phyloP scores from a whole-genome alignment of 2,329 filamentous ascomycete genomes.

The Sclerotinia glacialis region DNA sequence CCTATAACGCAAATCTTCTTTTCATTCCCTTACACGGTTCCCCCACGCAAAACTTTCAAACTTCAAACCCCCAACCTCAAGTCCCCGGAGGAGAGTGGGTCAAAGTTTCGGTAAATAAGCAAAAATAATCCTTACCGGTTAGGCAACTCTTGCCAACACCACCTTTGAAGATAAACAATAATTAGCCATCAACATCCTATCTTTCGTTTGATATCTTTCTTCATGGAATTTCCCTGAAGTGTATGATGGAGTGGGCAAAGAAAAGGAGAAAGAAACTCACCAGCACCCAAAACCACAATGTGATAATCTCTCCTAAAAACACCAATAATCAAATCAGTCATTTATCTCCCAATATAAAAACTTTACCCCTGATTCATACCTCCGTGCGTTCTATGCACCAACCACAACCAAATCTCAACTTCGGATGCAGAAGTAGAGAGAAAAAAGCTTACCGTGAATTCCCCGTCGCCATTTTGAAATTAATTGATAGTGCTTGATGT shows the following conservation, averaged over 20 bases:
- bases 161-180: conserved; percentile 46
- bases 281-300: conserved; percentile 64
- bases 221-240: background rate
- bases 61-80: background rate
- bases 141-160: conserved; percentile 74
- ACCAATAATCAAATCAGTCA: conserved; percentile 16
- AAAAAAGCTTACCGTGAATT: conserved; percentile 17
- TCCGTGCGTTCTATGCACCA: conserved; percentile 18
- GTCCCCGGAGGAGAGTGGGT: conserved; percentile 16
- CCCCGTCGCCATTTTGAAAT: conserved; percentile 18
- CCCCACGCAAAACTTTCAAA: background rate
- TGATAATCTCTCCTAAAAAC: conserved; percentile 57
- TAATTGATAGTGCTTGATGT: background rate
- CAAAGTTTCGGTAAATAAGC: conserved; percentile 17
- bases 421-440: background rate
- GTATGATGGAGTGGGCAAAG: conserved; percentile 6
- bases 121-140: conserved; percentile 53
- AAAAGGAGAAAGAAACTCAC: conserved; percentile 37
- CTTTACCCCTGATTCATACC: conserved; percentile 21
- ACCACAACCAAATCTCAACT: conserved; percentile 1
- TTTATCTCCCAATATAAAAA: conserved; percentile 10
- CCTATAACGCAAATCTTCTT: background rate
- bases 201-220: background rate
- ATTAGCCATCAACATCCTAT: conserved; percentile 26
- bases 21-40: background rate